Evolutionary conservation across 108 stramenopile genomes (phyloP).

Genomic region (Conticribra guillardii): DNA sequence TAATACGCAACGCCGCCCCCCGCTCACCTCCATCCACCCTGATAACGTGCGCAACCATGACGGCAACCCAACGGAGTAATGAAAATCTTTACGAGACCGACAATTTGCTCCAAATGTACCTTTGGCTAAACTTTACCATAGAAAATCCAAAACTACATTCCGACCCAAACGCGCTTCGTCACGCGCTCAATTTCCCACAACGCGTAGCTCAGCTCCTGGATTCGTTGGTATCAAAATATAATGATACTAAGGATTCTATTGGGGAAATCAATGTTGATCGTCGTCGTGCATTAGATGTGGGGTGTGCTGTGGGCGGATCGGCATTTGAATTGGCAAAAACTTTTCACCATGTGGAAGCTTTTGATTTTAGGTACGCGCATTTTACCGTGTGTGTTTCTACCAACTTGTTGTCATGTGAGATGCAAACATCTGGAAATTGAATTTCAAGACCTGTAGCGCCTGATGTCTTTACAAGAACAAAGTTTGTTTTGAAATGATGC

Average conservation of each 20-base stretch:
- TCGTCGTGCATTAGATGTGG: slow-evolving; percentile 79
- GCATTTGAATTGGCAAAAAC: slow-evolving; percentile 82
- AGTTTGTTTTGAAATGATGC: too few species aligned
- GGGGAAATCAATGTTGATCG: too few species aligned
- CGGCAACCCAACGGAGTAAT: too few species aligned
- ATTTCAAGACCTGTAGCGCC: too few species aligned
- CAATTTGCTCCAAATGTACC: slow-evolving; percentile 65
- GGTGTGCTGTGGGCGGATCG: slow-evolving; percentile 90
- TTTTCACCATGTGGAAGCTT: slow-evolving; percentile 85
- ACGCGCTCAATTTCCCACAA: slow-evolving; percentile 68
- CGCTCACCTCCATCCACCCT: too few species aligned
- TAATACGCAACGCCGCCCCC: too few species aligned
- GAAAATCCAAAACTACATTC: slow-evolving; percentile 51
- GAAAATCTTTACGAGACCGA: slow-evolving; percentile 73
- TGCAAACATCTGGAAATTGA: too few species aligned
- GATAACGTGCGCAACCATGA: too few species aligned
- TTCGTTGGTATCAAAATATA: slow-evolving; percentile 40
- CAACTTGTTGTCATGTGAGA: too few species aligned
- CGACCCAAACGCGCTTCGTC: slow-evolving; percentile 53
- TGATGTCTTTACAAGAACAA: too few species aligned
- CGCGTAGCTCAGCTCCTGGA: slow-evolving; percentile 56
- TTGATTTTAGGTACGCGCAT: slow-evolving; percentile 65
- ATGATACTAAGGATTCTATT: slow-evolving; percentile 45
- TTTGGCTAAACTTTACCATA: slow-evolving; percentile 67
- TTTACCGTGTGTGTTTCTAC: too few species aligned